Evolutionary conservation across 1,284 basidiomycete species (phyloP), one percentile per base, ranked within the genome.

Genomic region (Cutaneotrichosporon sp.): DNA sequence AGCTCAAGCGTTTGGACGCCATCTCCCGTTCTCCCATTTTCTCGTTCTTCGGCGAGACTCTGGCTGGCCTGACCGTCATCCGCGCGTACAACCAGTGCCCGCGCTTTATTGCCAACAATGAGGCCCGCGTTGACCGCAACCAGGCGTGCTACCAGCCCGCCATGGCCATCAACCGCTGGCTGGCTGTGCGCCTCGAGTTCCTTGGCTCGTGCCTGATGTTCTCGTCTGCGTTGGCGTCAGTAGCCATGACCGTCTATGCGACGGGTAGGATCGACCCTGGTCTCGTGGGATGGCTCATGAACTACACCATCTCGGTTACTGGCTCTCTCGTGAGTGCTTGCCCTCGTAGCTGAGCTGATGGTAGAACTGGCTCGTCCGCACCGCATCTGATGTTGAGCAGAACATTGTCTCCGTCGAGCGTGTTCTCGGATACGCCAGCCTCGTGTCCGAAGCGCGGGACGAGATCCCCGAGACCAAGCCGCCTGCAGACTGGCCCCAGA

Each of bases 1-100:
- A 94, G 71, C 80, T 96, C 42, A 94, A 96, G 73, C 86, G 92
- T 20, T 80, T 97, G 9, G 92, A 96, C 65, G 87, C 93, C 5
- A 85, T 89, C 25, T 88, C 88, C 11, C 85, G 88, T 51, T 90
- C 88, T 1, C 93, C 93, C 9, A 90, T 97, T 61, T 94, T 96
- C 69, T 78, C 79, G 2, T 88, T 86, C 84, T 89, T 90, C 69
- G 85, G 87, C 17, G 91, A 97, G 71, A 87, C 88, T 0, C 78
- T 97, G 10, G 81, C 83, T 4, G 93, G 92, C 8, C 76, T 93
- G 9, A 82, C 87, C 1, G 90, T 88, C 17, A 94, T 97, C 63
- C 83, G 91, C 3, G 74, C 87, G 0, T 90, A 85, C 75, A 74
- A 79, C 41, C 88, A 90, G 64, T 81, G 86, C 61, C 49, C 71